phyloP scores from a whole-genome alignment of 129 eudicot genomes.

The Tagetes patula region DNA sequence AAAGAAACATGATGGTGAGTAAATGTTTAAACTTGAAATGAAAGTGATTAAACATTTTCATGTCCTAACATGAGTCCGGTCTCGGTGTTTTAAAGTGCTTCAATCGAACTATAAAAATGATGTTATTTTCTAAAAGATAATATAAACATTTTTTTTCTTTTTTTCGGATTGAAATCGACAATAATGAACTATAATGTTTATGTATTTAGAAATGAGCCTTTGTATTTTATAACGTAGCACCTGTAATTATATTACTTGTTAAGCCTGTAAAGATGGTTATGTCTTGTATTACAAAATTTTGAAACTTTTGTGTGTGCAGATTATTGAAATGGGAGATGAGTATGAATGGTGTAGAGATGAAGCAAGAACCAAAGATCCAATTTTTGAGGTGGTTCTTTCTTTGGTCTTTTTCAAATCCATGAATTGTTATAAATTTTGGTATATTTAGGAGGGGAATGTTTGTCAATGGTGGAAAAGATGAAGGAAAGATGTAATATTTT shows the following conservation, averaged over 20 bases:
- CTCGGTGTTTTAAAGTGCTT: too few relatives aligned
- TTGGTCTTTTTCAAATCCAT: conserved; percentile 39
- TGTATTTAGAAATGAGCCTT: too few relatives aligned
- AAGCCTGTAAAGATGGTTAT: too few relatives aligned
- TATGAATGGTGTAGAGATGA: not conserved
- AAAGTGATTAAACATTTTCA: not conserved
- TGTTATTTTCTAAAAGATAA: too few relatives aligned
- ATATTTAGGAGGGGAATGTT: conserved; percentile 25
- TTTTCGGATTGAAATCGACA: too few relatives aligned
- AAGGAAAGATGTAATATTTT: conserved; percentile 36
- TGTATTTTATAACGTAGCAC: too few relatives aligned
- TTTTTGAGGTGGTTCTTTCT: conserved; percentile 57
- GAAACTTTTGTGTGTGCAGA: conserved; percentile 40
- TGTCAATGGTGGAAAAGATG: conserved; percentile 41
- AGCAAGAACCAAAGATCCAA: conserved; percentile 32
- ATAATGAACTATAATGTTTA: too few relatives aligned
- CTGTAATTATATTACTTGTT: too few relatives aligned
- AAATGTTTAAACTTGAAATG: not conserved
- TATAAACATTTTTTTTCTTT: too few relatives aligned
- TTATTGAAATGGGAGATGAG: conserved; percentile 43
- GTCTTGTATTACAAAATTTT: not conserved
- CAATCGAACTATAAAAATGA: too few relatives aligned
- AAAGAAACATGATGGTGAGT: conserved; percentile 92
- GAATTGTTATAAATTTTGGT: conserved; percentile 29
- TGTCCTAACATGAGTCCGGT: not conserved